phyloP scores from a whole-genome alignment of 2,329 filamentous ascomycete genomes.

The Xylariaceae sp. region DNA sequence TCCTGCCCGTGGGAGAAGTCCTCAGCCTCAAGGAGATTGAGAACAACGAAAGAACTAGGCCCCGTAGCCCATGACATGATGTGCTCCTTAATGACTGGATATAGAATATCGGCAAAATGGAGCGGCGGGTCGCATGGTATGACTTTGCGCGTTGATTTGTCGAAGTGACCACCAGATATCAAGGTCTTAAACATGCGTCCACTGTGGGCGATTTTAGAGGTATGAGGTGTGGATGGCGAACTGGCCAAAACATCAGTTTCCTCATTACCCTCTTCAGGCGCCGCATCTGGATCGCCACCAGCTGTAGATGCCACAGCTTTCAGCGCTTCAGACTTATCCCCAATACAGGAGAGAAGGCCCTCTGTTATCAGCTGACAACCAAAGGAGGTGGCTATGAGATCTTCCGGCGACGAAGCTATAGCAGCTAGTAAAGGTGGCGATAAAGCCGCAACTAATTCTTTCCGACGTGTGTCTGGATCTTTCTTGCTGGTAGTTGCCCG shows the following conservation, averaged over 20 bases:
- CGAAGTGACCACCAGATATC: constrained; percentile 83
- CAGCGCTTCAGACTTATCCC: constrained; percentile 72
- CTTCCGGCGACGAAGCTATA: constrained; percentile 62
- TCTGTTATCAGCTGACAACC: constrained; percentile 85
- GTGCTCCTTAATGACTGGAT: constrained; percentile 70
- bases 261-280: constrained; percentile 27
- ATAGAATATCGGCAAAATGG: constrained; percentile 77
- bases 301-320: constrained; percentile 63
- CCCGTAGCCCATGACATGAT: constrained; percentile 82
- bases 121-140: constrained; percentile 71
- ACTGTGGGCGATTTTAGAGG: constrained; percentile 58
- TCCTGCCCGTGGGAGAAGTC: constrained; percentile 65
- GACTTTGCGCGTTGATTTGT: constrained; percentile 66
- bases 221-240: constrained; percentile 43
- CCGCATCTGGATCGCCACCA: constrained; percentile 47
- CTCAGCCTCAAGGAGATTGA: constrained; percentile 72
- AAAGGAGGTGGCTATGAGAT: constrained; percentile 70
- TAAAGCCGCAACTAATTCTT: constrained; percentile 70
- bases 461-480: constrained; percentile 68
- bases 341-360: constrained; percentile 69
- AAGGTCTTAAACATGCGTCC: constrained; percentile 88
- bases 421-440: constrained; percentile 72
- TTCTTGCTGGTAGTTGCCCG: constrained; percentile 89
- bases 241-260: constrained; percentile 34
- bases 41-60: constrained; percentile 78